A percentile compares a stretch with the other conserved stretches of the same genome.
These are phyloP conservation scores for Aspergillus kassunensis DNA, from an alignment of 495 filamentous ascomycete genomes.

Conservation along the genomic window DNA sequence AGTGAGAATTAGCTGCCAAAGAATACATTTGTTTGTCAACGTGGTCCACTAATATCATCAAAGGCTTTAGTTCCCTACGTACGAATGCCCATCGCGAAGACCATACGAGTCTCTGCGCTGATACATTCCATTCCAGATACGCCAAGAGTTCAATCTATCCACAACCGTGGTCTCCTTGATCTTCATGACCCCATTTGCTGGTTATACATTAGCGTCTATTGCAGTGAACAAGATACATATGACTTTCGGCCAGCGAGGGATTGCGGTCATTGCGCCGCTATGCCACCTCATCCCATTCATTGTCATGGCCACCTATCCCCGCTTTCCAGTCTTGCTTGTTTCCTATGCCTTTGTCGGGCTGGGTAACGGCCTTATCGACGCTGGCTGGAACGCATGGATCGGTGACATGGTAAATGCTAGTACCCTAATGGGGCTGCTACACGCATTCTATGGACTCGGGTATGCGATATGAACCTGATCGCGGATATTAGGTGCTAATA, in stretches of 20 bases:
- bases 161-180: slow-evolving; percentile 47
- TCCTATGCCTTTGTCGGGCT: slow-evolving; percentile 51
- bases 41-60: slow-evolving; percentile 11
- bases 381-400: slow-evolving; percentile 58
- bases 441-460: slow-evolving; percentile 52
- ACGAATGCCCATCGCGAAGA: slow-evolving; percentile 12
- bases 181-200: slow-evolving; percentile 53
- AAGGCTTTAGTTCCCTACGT: slow-evolving; percentile 55
- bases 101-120: no score
- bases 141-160: slow-evolving; percentile 51
- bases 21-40: not conserved
- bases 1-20: slow-evolving; percentile 37
- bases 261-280: slow-evolving; percentile 58
- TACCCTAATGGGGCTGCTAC: slow-evolving; percentile 48
- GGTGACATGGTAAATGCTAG: slow-evolving; percentile 52
- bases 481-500: not conserved
- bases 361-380: slow-evolving; percentile 52
- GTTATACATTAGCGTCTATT: slow-evolving; percentile 48
- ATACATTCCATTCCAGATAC: slow-evolving; percentile 34
- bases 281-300: slow-evolving; percentile 57
- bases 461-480: not conserved
- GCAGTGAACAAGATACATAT: slow-evolving; percentile 50
- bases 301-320: slow-evolving; percentile 47
- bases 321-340: slow-evolving; percentile 48
- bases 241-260: slow-evolving; percentile 62